Evolutionary conservation across 345 rosid genomes (phyloP).

Genomic region (Acer saccharum): DNA sequence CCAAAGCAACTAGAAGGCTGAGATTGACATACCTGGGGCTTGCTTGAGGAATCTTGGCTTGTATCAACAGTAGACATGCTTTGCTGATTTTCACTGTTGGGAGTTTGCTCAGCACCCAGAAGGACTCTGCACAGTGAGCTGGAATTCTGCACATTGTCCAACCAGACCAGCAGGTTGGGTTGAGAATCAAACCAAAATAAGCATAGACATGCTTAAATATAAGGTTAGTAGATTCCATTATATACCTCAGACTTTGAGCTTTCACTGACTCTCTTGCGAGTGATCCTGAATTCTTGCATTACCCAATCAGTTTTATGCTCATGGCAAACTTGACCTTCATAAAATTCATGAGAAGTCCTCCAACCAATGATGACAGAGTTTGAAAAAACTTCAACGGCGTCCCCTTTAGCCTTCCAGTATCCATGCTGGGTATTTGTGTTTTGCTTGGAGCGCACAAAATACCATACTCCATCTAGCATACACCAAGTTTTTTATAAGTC

Average conservation of each 20-base stretch:
- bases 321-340: slow-evolving; percentile 33
- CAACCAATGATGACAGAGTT: slow-evolving; percentile 42
- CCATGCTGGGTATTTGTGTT: slow-evolving; percentile 24
- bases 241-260: slow-evolving; percentile 38
- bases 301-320: slow-evolving; percentile 41
- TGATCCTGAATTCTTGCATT: slow-evolving; percentile 44
- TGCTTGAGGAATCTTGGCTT: slow-evolving; percentile 28
- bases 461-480: slow-evolving; percentile 42
- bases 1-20: slow-evolving; percentile 1
- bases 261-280: slow-evolving; percentile 26
- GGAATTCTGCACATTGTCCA: slow-evolving; percentile 41
- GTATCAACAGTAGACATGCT: not conserved
- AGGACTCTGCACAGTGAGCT: slow-evolving; percentile 41
- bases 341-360: slow-evolving; percentile 44
- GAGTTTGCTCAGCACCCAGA: slow-evolving; percentile 16
- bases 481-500: not conserved
- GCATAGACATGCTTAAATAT: not conserved
- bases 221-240: slow-evolving; percentile 1
- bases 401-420: slow-evolving; percentile 46
- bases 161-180: slow-evolving; percentile 28
- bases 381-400: slow-evolving; percentile 38
- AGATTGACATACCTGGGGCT: slow-evolving; percentile 33
- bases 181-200: slow-evolving; percentile 21
- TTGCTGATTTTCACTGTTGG: slow-evolving; percentile 14
- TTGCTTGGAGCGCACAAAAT: slow-evolving; percentile 32